Evolutionary conservation across 2,329 filamentous ascomycete genomes (phyloP), one percentile per base, ranked within the genome.

Genomic region (Colletotrichum filicis): DNA sequence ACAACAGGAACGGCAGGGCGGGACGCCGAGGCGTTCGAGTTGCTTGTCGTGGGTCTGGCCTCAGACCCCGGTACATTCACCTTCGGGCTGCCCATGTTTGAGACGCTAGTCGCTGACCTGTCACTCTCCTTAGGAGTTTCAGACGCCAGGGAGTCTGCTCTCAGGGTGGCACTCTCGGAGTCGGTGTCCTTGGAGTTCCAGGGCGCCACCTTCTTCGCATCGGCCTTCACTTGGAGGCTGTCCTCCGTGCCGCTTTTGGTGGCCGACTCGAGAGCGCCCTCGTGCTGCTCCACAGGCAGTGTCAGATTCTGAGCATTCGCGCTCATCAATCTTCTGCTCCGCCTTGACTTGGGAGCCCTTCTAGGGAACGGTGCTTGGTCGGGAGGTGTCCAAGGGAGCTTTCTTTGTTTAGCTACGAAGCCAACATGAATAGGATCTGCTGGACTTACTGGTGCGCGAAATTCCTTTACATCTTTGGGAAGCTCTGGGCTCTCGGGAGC

Each of bases 371-470:
- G 82, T 32, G 81, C 76, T 37, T 88, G 86, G 4, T 88, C 87
- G 37, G 80, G 81, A 0, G 89, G 91, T 30, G 86, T 77, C 90
- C 90, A 92, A 11, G 90, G 90, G 11, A 92, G 81, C 88, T 91
- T 56, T 24, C 14, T 58, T 46, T 37, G 72, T 24, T 75, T 42
- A 74, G 73, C 37, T 30, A 66, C 14, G n/a, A 4, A 14, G 55
- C 37, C 12, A 49, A 14, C 14, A 14, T 57, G 26, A 42, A 11
- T 57, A 61, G 55, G 22, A 30, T 59, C 9, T 28, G n/a, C 22
- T 66, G 11, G 57, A 85, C 88, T 85, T 83, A 91, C 89, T 30
- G 88, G 88, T 78, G 86, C 81, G 71, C 81, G 83, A 75, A 89
- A 91, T 5, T 82, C 79, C 28, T 46, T 59, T 26, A 22, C 30